These are phyloP conservation scores for Periglandula ipomoeae DNA, from an alignment of 2,329 filamentous ascomycete genomes.

Conservation along the genomic window DNA sequence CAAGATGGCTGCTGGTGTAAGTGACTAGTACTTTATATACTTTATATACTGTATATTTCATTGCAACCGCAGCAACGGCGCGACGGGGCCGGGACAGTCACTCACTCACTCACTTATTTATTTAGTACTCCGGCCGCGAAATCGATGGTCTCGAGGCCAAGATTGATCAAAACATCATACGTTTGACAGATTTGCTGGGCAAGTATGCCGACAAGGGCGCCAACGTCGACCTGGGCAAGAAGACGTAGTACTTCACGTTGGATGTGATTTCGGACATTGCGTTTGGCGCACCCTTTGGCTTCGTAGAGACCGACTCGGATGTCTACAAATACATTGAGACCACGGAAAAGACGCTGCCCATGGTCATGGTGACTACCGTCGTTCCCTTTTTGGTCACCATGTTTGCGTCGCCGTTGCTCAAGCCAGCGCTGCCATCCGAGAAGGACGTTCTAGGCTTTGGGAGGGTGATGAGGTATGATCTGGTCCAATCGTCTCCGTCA, in stretches of 20 bases:
- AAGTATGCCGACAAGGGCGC: slow-evolving; percentile 7
- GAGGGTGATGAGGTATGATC: slow-evolving; percentile 33
- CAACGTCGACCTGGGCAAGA: slow-evolving; percentile 23
- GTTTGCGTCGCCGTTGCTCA: slow-evolving; percentile 10
- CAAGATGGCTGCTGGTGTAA: slow-evolving; percentile 38
- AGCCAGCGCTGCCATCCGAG: slow-evolving; percentile 28
- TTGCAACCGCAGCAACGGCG: not conserved
- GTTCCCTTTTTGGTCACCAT: slow-evolving; percentile 7
- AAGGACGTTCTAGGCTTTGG: slow-evolving; percentile 27
- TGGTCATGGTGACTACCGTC: slow-evolving; percentile 10
- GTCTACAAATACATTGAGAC: slow-evolving; percentile 38
- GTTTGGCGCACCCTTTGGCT: slow-evolving; percentile 41
- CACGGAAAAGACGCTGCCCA: slow-evolving; percentile 15
- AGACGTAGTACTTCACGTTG: slow-evolving; percentile 43
- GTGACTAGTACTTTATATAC: too few species aligned
- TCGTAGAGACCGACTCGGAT: slow-evolving; percentile 35
- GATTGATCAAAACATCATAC: slow-evolving; percentile 11
- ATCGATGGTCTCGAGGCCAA: slow-evolving; percentile 36
- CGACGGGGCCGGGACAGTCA: too few species aligned
- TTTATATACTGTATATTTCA: not conserved
- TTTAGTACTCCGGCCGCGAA: slow-evolving; percentile 40
- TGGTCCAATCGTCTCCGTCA: not conserved
- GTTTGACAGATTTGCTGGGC: slow-evolving; percentile 7
- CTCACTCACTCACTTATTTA: not conserved
- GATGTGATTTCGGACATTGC: slow-evolving; percentile 46